phyloP scores from a whole-genome alignment of 164 flowering plant species.

The Aristolochia californica region DNA sequence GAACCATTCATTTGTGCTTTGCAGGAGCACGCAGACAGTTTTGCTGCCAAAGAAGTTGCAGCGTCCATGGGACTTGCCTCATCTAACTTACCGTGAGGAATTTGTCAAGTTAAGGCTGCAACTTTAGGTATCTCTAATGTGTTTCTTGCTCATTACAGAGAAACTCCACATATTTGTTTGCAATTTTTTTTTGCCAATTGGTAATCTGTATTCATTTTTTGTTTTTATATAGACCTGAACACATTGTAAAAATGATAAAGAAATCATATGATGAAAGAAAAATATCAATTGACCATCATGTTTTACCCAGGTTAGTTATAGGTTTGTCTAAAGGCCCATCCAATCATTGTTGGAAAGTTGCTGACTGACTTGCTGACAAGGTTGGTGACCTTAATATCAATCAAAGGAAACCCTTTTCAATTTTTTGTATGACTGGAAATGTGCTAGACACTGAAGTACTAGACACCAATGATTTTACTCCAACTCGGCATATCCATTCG shows the following conservation, averaged over 20 bases:
- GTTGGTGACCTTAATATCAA: no score
- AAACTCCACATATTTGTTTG: background rate
- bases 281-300: background rate
- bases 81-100: conserved; percentile 40
- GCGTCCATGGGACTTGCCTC: conserved; percentile 59
- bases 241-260: background rate
- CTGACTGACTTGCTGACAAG: no score
- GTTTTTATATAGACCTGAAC: no score
- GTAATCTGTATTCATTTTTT: no score
- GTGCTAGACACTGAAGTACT: no score
- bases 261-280: background rate
- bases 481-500: no score
- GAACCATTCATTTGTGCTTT: background rate
- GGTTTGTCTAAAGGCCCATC: background rate
- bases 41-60: conserved; percentile 53
- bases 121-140: background rate
- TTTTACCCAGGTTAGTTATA: no score
- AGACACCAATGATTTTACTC: no score
- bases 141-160: no score
- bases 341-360: no score
- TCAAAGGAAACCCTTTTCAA: no score
- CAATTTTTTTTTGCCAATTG: background rate
- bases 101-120: background rate
- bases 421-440: no score
- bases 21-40: conserved; percentile 66